Percentiles rank a stretch among this genome's conserved stretches.
phyloP scores from a whole-genome alignment of 2,329 filamentous ascomycete species.

The Clonostachys chloroleuca region DNA sequence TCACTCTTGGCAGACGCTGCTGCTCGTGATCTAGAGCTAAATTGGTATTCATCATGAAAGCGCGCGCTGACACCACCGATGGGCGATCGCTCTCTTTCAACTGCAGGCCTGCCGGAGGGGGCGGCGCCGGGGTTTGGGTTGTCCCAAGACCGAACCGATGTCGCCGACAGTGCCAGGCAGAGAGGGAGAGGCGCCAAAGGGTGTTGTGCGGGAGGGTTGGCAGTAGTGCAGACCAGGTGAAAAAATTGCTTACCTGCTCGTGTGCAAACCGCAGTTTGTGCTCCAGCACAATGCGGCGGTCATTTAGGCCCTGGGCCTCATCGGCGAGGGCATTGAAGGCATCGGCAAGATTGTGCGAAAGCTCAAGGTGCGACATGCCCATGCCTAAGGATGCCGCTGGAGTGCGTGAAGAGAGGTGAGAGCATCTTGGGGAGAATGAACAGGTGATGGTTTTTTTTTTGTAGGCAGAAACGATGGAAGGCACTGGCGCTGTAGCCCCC shows the following conservation, averaged over 20 bases:
- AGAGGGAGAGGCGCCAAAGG: too few species aligned
- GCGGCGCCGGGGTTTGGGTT: too few species aligned
- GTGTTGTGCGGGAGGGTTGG: too few species aligned
- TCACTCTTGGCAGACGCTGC: conserved; percentile 54
- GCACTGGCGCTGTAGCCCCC: too few species aligned
- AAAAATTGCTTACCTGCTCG: conserved; percentile 52
- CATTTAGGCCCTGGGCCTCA: conserved; percentile 59
- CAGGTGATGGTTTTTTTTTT: too few species aligned
- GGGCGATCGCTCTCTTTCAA: too few species aligned
- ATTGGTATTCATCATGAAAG: conserved; percentile 29
- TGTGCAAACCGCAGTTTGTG: conserved; percentile 64
- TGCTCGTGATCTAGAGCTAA: conserved; percentile 88
- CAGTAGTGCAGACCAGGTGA: background rate
- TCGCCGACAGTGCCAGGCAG: background rate
- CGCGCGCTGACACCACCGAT: too few species aligned
- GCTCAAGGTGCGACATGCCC: conserved; percentile 31
- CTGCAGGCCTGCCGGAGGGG: too few species aligned
- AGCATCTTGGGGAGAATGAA: too few species aligned
- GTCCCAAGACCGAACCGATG: background rate
- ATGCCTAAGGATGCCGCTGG: conserved; percentile 5
- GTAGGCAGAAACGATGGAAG: too few species aligned
- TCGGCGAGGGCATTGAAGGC: conserved; percentile 62
- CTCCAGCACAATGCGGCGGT: conserved; percentile 61
- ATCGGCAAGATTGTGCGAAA: conserved; percentile 54
- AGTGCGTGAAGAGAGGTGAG: too few species aligned